Base-by-base conservation (phyloP, 768 basidiomycete genomes). In the Trametes gibbosa region DNA sequence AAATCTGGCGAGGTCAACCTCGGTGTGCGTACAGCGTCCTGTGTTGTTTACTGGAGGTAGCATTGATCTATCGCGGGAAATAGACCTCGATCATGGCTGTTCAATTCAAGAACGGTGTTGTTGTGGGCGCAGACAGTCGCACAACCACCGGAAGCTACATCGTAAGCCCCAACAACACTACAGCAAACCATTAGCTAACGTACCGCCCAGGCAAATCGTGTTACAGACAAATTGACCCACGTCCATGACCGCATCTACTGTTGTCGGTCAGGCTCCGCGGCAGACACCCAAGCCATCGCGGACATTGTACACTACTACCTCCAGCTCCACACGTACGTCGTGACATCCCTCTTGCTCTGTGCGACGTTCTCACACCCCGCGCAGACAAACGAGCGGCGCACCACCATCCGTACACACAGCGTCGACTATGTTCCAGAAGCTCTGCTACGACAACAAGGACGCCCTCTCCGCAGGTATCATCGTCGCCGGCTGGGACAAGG, bases 21-120 rank as follows among this genome's bases (percentile, higher is more conserved):
- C 67, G 95, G 95, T 64, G 95, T 96, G 75, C 69, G 92, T 82
- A 39, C 56, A 16, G 37, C 17, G n/a, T n/a, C 25, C 23, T 21
- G 43, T 59, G 0, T 23, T 43, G n/a, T 0, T 25, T 5, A 7
- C 29, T 10, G 41, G 25, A 25, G 3, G 4, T 32, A n/a, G 29
- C 13, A 13, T 24, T 66, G 37, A 65, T 37, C 2, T 43, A 25
- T 4, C 3, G 19, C 42, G 24, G 27, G 12, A 48, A 52, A 25
- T 53, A 98, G 93, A 99, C 96, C 56, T 98, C 96, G 42, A 98
- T 99, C 73, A 98, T 98, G 95, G 96, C 97, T 53, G 95, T 98
- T 63, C 92, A 95, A 68, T 99, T 99, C 78, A 80, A 92, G 34
- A 86, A 85, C 29, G 97, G 97, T 39, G 97, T 99, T 59, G 87